Evolutionary conservation across 495 filamentous ascomycete genomes (phyloP).

Genomic region (Parathielavia appendiculata): DNA sequence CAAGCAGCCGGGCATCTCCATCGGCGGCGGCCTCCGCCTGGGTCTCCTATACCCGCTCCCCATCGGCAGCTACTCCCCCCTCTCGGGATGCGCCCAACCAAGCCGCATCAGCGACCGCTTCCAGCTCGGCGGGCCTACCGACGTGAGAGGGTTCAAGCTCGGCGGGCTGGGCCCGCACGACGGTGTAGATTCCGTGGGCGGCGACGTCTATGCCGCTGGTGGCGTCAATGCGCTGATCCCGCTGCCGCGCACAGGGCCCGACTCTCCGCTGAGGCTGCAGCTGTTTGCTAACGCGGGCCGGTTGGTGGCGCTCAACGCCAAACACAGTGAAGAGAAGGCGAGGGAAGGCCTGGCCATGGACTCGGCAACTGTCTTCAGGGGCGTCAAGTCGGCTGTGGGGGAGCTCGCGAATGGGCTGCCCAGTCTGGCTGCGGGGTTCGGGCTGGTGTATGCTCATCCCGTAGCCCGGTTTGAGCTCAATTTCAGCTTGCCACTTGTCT

Average conservation of each 20-base stretch:
- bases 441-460: slow-evolving; percentile 88
- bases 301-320: slow-evolving; percentile 66
- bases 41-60: slow-evolving; percentile 55
- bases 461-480: slow-evolving; percentile 92
- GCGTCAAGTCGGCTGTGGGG: slow-evolving; percentile 49
- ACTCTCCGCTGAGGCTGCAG: slow-evolving; percentile 82
- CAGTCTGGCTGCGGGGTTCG: slow-evolving; percentile 80
- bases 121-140: slow-evolving; percentile 86
- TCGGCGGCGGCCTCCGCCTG: slow-evolving; percentile 47
- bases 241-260: slow-evolving; percentile 67
- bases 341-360: slow-evolving; percentile 29
- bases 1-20: slow-evolving; percentile 59
- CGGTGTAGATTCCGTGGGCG: slow-evolving; percentile 76
- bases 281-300: slow-evolving; percentile 87
- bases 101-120: slow-evolving; percentile 92
- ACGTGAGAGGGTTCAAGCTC: slow-evolving; percentile 88
- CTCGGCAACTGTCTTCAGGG: slow-evolving; percentile 44
- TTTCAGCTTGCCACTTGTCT: slow-evolving; percentile 79
- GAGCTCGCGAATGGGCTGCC: slow-evolving; percentile 72
- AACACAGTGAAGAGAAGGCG: slow-evolving; percentile 40
- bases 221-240: slow-evolving; percentile 80
- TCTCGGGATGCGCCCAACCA: slow-evolving; percentile 50
- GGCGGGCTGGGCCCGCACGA: slow-evolving; percentile 85
- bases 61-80: slow-evolving; percentile 45
- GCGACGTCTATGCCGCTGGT: slow-evolving; percentile 84